A percentile compares a stretch with the other conserved stretches of the same genome.
These are phyloP conservation scores for Arthrobotrys iridis DNA, from an alignment of 2,329 filamentous ascomycete genomes.

Conservation along the genomic window DNA sequence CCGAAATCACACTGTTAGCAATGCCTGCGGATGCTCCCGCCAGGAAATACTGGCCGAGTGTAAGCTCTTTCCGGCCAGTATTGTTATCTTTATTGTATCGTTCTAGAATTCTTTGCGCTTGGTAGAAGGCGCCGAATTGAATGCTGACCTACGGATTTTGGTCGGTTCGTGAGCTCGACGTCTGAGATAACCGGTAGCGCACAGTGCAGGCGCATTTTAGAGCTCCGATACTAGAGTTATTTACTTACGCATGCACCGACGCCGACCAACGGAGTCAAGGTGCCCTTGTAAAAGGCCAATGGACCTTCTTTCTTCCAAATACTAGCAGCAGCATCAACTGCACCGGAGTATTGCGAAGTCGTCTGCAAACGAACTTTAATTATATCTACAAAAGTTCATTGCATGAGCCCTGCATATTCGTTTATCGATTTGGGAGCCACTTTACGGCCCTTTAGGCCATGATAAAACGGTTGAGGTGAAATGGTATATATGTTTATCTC, in stretches of 20 bases:
- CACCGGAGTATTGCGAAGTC: conserved; percentile 79
- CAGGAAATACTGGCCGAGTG: conserved; percentile 86
- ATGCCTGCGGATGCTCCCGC: conserved; percentile 92
- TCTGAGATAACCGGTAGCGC: conserved; percentile 9
- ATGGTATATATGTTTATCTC: conserved; percentile 29
- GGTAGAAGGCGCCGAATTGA: conserved; percentile 97
- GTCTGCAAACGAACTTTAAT: conserved; percentile 98
- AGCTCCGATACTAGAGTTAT: conserved; percentile 54
- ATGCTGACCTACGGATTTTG: conserved; percentile 70
- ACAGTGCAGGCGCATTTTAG: not conserved
- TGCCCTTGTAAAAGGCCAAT: conserved; percentile 97
- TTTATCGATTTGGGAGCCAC: conserved; percentile 54
- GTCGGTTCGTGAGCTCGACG: conserved; percentile 59
- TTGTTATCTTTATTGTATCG: conserved; percentile 70
- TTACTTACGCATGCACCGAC: conserved; percentile 85
- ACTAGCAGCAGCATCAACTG: conserved; percentile 79
- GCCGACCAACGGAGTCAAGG: conserved; percentile 89
- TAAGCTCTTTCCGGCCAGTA: conserved; percentile 66
- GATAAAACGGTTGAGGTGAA: not conserved
- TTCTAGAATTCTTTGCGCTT: conserved; percentile 86
- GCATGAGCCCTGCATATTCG: conserved; percentile 58
- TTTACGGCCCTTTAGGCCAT: conserved; percentile 15
- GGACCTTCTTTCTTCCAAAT: conserved; percentile 91
- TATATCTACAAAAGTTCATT: conserved; percentile 70
- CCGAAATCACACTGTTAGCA: conserved; percentile 71